Evolutionary conservation across 306 rosid species (phyloP), one percentile per base, ranked within the genome.

Genomic region (Crataegus laevigata): DNA sequence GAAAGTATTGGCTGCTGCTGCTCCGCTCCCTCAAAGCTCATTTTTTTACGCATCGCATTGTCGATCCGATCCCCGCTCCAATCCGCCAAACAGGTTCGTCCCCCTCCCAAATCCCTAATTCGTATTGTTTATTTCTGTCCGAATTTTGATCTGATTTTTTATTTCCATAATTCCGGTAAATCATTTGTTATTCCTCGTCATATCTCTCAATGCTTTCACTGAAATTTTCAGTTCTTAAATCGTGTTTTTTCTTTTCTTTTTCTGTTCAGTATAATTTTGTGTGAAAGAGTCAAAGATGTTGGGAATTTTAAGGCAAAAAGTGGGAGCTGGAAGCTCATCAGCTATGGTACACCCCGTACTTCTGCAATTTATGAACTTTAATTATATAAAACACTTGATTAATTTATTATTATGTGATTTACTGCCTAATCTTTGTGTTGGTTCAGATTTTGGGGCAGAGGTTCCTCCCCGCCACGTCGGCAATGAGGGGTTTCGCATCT

Each of bases 401-500:
- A 34, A 18, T 42, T 42, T 54, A 34, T 15, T 18, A 45, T 40
- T 3, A 24, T 72, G 32, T 36, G 54, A 17, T 38, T 40, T 43
- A 30, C 25, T 34, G 17, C n/a, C 14, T 30, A 17, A 28, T 60
- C 21, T 15, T 63, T 15, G 25, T 60, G 15, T 15, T 12, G 60
- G 42, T 25, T 7, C 30, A 72, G 78, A 68, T 77, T 36, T 72
- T 67, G 28, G 82, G 80, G 62, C 66, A 91, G 90, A 77, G 43
- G 77, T 77, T 92, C 80, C 88, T 87, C 38, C 87, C 96, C 24
- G 86, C 84, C n/a, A 81, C 74, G 21, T 83, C 89, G 6, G 85
- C 96, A 70, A 45, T 83, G 38, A 89, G 98, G 77, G 60, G 75
- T 42, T 89, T 86, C 75, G 83, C 97, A 26, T 83, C 97, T 54